A percentile compares a stretch with the other conserved stretches of the same genome.
These are phyloP conservation scores for Hyphodiscus hymeniophilus DNA, from an alignment of 495 filamentous ascomycete species.

Conservation along the genomic window DNA sequence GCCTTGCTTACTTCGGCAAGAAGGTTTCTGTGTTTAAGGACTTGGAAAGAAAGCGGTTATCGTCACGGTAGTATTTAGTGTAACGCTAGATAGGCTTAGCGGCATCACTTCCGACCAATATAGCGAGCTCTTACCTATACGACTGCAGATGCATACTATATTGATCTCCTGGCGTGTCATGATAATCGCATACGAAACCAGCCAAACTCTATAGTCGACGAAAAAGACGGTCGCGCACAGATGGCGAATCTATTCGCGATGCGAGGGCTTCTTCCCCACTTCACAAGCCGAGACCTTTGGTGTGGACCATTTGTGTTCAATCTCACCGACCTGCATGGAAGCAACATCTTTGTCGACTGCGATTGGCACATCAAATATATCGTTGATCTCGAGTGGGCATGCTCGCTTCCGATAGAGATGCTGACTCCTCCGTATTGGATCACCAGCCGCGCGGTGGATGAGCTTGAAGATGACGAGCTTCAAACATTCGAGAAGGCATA, in stretches of 20 bases:
- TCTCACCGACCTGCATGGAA: constrained; percentile 24
- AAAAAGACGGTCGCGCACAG: constrained; percentile 22
- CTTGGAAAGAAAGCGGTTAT: too few relatives aligned
- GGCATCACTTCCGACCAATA: constrained; percentile 27
- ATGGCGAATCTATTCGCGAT: constrained; percentile 3
- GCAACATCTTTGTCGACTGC: constrained; percentile 25
- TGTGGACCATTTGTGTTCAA: constrained; percentile 22
- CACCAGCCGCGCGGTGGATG: constrained; percentile 22
- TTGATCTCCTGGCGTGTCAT: constrained; percentile 23
- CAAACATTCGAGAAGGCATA: neutral
- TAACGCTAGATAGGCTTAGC: too few relatives aligned
- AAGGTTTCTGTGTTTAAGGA: too few relatives aligned
- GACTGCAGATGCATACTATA: constrained; percentile 24
- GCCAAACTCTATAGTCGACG: constrained; percentile 26
- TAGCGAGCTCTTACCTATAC: constrained; percentile 25
- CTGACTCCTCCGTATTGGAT: constrained; percentile 28
- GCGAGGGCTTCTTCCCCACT: constrained; percentile 6
- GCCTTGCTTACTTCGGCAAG: too few relatives aligned
- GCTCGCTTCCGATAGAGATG: constrained; percentile 28
- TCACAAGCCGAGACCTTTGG: constrained; percentile 1
- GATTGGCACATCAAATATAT: constrained; percentile 25
- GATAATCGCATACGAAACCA: constrained; percentile 27
- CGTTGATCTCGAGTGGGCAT: constrained; percentile 32
- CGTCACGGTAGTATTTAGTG: too few relatives aligned
- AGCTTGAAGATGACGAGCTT: constrained; percentile 7